Conservation (phyloP, 495 filamentous ascomycete species). For the Talaromyces ruber region DNA sequence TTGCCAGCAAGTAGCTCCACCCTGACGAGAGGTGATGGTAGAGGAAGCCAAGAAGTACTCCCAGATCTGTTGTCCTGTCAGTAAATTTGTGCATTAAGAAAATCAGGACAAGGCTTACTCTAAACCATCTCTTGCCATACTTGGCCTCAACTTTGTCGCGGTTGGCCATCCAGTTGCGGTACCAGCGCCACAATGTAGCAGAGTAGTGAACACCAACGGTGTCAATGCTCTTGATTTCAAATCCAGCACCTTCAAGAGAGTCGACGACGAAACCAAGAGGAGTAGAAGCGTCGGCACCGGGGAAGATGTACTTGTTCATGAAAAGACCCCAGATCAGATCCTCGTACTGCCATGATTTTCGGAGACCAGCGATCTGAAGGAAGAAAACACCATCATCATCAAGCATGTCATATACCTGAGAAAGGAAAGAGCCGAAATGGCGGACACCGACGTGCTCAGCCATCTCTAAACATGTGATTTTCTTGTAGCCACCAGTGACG, state of each 20-base stretch:
- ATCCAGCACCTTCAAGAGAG: constrained; percentile 57
- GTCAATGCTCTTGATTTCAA: constrained; percentile 56
- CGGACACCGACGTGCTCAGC: constrained; percentile 67
- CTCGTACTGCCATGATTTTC: constrained; percentile 66
- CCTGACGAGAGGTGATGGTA: constrained; percentile 90
- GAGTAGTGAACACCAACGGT: constrained; percentile 96
- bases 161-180: constrained; percentile 97
- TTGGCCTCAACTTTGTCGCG: constrained; percentile 89
- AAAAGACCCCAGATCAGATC: constrained; percentile 68
- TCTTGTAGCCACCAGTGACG: constrained; percentile 53
- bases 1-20: constrained; percentile 91
- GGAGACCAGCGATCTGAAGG: constrained; percentile 61
- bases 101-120: constrained; percentile 47
- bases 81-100: background rate
- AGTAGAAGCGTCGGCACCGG: constrained; percentile 59
- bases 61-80: constrained; percentile 65
- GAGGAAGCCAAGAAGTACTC: constrained; percentile 94
- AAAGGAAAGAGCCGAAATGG: constrained; percentile 51
- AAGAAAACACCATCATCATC: constrained; percentile 66
- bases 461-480: constrained; percentile 72
- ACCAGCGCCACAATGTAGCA: constrained; percentile 96
- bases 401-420: constrained; percentile 61
- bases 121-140: constrained; percentile 93
- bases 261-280: constrained; percentile 59
- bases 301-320: constrained; percentile 75